A percentile compares a stretch with the other conserved stretches of the same genome.
phyloP scores from a whole-genome alignment of 306 rosid species.

The Castanea crenata region DNA sequence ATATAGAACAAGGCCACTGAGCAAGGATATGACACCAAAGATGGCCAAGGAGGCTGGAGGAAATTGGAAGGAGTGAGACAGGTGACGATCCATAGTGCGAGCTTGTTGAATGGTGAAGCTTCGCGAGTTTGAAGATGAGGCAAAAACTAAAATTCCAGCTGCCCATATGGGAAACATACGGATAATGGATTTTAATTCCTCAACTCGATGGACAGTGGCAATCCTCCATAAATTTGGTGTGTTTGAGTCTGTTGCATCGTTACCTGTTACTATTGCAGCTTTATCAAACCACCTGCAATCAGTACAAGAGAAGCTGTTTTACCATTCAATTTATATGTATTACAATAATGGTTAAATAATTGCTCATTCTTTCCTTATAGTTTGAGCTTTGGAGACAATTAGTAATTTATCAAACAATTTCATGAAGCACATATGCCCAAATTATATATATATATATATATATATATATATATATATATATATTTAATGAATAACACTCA shows the following conservation, averaged over 20 bases:
- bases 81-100: slow-evolving; percentile 66
- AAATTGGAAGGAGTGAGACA: slow-evolving; percentile 51
- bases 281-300: slow-evolving; percentile 67
- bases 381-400: too few species aligned
- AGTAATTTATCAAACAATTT: too few species aligned
- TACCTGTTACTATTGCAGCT: slow-evolving; percentile 56
- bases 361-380: too few species aligned
- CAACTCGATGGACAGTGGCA: slow-evolving; percentile 71
- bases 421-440: too few species aligned
- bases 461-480: too few species aligned
- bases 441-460: too few species aligned
- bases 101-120: slow-evolving; percentile 78
- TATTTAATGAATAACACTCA: too few species aligned
- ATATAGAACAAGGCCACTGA: slow-evolving; percentile 59
- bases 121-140: slow-evolving; percentile 53
- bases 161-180: slow-evolving; percentile 80
- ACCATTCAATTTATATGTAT: neutral
- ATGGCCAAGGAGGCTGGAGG: slow-evolving; percentile 70
- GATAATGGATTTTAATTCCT: slow-evolving; percentile 70
- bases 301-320: neutral
- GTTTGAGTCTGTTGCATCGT: slow-evolving; percentile 21
- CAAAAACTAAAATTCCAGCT: slow-evolving; percentile 49
- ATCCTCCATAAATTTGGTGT: slow-evolving; percentile 65
- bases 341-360: too few species aligned
- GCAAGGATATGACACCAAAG: slow-evolving; percentile 55